Conservation (phyloP, 1,284 basidiomycete genomes). For the Porogramme epimiltina region DNA sequence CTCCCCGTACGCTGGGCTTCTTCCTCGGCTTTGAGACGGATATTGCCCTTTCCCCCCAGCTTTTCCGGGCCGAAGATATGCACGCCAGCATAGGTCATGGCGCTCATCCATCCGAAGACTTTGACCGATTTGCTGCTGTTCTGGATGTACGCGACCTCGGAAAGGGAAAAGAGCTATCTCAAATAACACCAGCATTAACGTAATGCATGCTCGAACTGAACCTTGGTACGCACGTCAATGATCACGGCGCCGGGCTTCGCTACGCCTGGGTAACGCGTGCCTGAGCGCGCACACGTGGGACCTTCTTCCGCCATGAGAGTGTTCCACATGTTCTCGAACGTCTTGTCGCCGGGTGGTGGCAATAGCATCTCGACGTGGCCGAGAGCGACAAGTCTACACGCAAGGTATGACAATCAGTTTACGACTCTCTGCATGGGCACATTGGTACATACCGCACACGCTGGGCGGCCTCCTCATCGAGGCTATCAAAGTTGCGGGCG, state of each 20-base stretch:
- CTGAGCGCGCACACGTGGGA: slow-evolving; percentile 8
- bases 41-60: slow-evolving; percentile 18
- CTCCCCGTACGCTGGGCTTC: slow-evolving; percentile 13
- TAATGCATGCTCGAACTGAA: not conserved
- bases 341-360: not conserved
- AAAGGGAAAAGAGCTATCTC: not conserved
- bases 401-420: not conserved
- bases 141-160: slow-evolving; percentile 3
- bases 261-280: not conserved
- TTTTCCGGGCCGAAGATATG: slow-evolving; percentile 19
- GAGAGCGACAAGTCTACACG: slow-evolving; percentile 11
- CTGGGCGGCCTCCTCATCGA: slow-evolving; percentile 10
- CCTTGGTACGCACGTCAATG: not conserved
- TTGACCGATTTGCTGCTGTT: slow-evolving; percentile 14
- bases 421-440: not conserved
- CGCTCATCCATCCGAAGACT: slow-evolving; percentile 19
- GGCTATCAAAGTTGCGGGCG: slow-evolving; percentile 15
- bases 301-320: not conserved
- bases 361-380: not conserved
- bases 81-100: slow-evolving; percentile 12
- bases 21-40: slow-evolving; percentile 16
- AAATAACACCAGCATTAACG: not conserved
- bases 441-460: slow-evolving; percentile 11
- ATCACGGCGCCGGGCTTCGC: slow-evolving; percentile 3
- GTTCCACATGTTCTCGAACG: not conserved